Base-by-base conservation (phyloP, 2,329 filamentous ascomycete species). In the Cercospora beticola region DNA sequence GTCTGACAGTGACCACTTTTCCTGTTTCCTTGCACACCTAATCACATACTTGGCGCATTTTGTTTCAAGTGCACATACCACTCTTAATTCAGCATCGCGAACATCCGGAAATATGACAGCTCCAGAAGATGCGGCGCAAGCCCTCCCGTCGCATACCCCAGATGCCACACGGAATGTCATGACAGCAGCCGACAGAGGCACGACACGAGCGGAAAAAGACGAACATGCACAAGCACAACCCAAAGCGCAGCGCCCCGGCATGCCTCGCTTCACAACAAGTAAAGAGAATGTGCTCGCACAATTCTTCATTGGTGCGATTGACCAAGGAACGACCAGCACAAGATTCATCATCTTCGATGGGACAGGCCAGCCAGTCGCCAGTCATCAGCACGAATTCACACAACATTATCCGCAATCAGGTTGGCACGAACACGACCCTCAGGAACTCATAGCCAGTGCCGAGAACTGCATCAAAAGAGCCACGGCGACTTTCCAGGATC, bases 341-440 rank as follows among this genome's bases (percentile, higher is more conserved):
- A 88, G 93, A 52, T 97, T 97, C 81, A 87, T 97, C 74, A 94
- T 97, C 78, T 97, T 97, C 82, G 89, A 97, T 80, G 88, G 88
- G 71, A 82, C 87, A 36, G 93, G 93, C 62, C 88, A 90, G 66
- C 91, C 92, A 4, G 87, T 95, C 52, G 92, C 91, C 52, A 90
- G 89, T 74, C 92, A 97, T 78, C 93, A 97, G 81, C 89, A 94
- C 72, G 92, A 96, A 79, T 94, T 97, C 77, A 87, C 89, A 71
- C 94, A 97, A 78, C 87, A 90, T 68, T 94, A 96, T 79, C 92
- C 92, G 18, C 85, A 93, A 70, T 90, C 93, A 72, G 94, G 94
- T 79, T 96, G 92, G 92, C 92, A 97, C 79, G 93, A 97, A 79
- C 93, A 97, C 77, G 90, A 96, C 75, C 92, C 93, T 3, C 81